These are phyloP conservation scores for Colletotrichum musicola DNA, from an alignment of 2,329 filamentous ascomycete genomes.

Conservation along the genomic window DNA sequence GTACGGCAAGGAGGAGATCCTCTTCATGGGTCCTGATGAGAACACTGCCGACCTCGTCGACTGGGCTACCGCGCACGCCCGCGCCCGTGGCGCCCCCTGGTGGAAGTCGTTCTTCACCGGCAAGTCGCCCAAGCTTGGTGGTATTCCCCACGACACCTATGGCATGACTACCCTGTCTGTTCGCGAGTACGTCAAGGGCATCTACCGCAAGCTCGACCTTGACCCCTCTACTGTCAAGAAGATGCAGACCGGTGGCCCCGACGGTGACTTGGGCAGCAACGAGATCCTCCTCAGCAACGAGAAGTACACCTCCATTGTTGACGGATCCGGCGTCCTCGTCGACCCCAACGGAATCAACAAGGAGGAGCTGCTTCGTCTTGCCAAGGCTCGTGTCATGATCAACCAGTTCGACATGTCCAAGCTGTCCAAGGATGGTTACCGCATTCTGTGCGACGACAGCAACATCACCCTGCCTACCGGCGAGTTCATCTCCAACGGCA, in stretches of 20 bases:
- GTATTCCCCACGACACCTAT: conserved; percentile 95
- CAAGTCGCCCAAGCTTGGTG: conserved; percentile 94
- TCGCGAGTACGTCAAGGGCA: conserved; percentile 94
- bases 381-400: conserved; percentile 91
- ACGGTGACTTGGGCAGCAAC: conserved; percentile 96
- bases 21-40: conserved; percentile 99
- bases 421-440: conserved; percentile 89
- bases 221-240: conserved; percentile 89
- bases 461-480: conserved; percentile 90
- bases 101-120: conserved; percentile 99
- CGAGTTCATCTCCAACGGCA: conserved; percentile 90
- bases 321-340: conserved; percentile 93
- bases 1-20: conserved; percentile 93
- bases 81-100: conserved; percentile 89
- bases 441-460: conserved; percentile 90
- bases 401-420: conserved; percentile 86
- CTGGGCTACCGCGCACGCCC: conserved; percentile 98
- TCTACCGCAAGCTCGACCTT: conserved; percentile 95
- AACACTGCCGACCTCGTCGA: conserved; percentile 97
- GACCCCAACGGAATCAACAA: conserved; percentile 92
- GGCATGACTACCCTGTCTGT: conserved; percentile 99
- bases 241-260: conserved; percentile 97
- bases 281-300: conserved; percentile 97
- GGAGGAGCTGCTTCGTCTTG: conserved; percentile 84
- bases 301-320: conserved; percentile 95